phyloP scores from a whole-genome alignment of 331 rosid species.

The Dryas integrifolia region DNA sequence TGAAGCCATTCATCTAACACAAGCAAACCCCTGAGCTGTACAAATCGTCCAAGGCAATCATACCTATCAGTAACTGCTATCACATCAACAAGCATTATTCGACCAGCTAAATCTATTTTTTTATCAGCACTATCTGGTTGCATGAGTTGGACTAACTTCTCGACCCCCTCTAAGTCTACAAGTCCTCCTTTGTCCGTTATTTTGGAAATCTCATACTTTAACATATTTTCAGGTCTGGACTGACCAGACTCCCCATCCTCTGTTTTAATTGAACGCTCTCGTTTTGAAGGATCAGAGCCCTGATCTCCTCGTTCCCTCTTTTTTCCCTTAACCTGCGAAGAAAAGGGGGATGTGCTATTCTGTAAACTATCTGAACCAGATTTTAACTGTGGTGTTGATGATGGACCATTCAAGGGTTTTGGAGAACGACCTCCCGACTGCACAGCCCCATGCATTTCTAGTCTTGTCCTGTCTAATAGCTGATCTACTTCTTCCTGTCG shows the following conservation, averaged over 20 bases:
- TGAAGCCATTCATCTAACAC: conserved; percentile 96
- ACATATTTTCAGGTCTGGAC: conserved; percentile 46
- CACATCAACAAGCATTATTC: conserved; percentile 68
- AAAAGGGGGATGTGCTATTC: conserved; percentile 57
- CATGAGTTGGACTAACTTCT: conserved; percentile 78
- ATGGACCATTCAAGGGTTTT: conserved; percentile 71
- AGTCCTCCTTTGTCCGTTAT: conserved; percentile 81
- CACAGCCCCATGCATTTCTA: conserved; percentile 78
- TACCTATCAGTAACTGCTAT: conserved; percentile 64
- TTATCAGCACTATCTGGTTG: conserved; percentile 56
- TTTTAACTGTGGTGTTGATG: conserved; percentile 60
- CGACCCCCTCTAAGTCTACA: conserved; percentile 64
- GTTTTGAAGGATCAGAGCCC: conserved; percentile 56
- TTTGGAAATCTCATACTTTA: conserved; percentile 65
- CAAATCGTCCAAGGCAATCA: conserved; percentile 68
- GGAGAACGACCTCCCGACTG: conserved; percentile 88
- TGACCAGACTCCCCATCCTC: conserved; percentile 70
- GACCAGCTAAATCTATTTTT: conserved; percentile 69
- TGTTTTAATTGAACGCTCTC: conserved; percentile 50
- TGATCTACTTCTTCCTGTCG: conserved; percentile 79
- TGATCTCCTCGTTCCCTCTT: conserved; percentile 84
- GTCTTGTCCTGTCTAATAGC: conserved; percentile 55
- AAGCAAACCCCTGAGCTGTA: conserved; percentile 70
- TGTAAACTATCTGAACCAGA: conserved; percentile 69
- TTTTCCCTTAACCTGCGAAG: conserved; percentile 61